Evolutionary conservation across 306 rosid genomes (phyloP).

Genomic region (Cucumis melo): DNA sequence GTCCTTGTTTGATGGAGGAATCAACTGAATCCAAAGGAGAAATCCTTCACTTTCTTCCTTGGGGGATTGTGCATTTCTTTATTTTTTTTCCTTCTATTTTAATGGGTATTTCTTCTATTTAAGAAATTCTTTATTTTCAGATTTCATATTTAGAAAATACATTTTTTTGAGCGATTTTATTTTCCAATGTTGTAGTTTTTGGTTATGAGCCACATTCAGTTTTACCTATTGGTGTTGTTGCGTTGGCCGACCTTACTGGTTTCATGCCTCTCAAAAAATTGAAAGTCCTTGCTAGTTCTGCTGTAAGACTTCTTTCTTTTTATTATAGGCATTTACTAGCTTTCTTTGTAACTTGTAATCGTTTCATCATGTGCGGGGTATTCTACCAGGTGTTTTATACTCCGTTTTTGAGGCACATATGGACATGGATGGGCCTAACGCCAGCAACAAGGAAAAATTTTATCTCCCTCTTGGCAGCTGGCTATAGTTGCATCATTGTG

Average conservation of each 20-base stretch:
- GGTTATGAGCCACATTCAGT: conserved; percentile 97
- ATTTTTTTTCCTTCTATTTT: too few species aligned
- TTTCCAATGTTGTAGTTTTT: conserved; percentile 40
- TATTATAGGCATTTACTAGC: neutral
- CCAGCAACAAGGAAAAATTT: conserved; percentile 62
- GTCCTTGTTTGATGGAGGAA: too few species aligned
- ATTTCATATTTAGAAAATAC: too few species aligned
- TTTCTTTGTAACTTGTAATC: neutral
- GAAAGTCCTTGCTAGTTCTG: conserved; percentile 90
- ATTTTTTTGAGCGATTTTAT: neutral
- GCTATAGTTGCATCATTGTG: conserved; percentile 72
- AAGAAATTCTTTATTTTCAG: too few species aligned
- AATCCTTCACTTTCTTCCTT: too few species aligned
- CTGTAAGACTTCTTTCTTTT: conserved; percentile 43
- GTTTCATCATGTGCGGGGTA: neutral
- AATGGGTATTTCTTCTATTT: too few species aligned
- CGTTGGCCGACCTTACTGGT: conserved; percentile 70
- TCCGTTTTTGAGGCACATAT: conserved; percentile 85
- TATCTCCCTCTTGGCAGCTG: conserved; percentile 41
- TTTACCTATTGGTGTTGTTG: conserved; percentile 75
- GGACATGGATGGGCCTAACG: conserved; percentile 94
- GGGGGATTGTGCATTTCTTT: too few species aligned
- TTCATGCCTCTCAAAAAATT: conserved; percentile 85
- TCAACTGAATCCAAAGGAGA: too few species aligned
- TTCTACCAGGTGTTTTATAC: conserved; percentile 59